phyloP scores from a whole-genome alignment of 441 rosid species.

The Kokia cookei region DNA sequence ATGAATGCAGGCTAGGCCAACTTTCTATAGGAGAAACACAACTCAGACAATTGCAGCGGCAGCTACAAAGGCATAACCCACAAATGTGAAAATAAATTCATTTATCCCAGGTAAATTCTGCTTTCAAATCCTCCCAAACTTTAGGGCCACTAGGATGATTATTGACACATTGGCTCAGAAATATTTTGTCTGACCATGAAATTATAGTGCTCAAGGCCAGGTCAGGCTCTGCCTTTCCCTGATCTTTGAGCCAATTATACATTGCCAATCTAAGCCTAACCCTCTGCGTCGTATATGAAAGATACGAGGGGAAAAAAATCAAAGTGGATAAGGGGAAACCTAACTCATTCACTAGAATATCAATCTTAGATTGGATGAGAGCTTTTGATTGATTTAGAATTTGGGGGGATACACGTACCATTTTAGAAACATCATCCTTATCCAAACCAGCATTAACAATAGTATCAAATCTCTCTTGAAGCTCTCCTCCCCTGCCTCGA shows the following conservation, averaged over 20 bases:
- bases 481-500: constrained; percentile 61
- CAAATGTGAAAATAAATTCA: background rate
- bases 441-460: constrained; percentile 52
- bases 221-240: constrained; percentile 21
- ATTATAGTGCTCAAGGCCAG: constrained; percentile 48
- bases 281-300: constrained; percentile 37
- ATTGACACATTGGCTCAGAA: constrained; percentile 35
- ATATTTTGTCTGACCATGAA: constrained; percentile 34
- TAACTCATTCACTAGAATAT: constrained; percentile 45
- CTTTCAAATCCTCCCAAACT: constrained; percentile 40
- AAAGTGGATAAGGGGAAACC: constrained; percentile 50
- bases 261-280: constrained; percentile 51
- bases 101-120: constrained; percentile 13
- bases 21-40: background rate
- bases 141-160: constrained; percentile 30
- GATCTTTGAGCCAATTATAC: constrained; percentile 60
- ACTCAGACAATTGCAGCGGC: background rate
- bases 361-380: constrained; percentile 44
- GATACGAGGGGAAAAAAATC: constrained; percentile 48
- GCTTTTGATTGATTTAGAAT: constrained; percentile 45
- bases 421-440: constrained; percentile 39
- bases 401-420: constrained; percentile 51
- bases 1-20: background rate
- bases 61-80: background rate
- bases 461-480: constrained; percentile 62